These are phyloP conservation scores for Mortierella polycephala DNA, from an alignment of 371 early-diverging fungal genomes.

Conservation along the genomic window DNA sequence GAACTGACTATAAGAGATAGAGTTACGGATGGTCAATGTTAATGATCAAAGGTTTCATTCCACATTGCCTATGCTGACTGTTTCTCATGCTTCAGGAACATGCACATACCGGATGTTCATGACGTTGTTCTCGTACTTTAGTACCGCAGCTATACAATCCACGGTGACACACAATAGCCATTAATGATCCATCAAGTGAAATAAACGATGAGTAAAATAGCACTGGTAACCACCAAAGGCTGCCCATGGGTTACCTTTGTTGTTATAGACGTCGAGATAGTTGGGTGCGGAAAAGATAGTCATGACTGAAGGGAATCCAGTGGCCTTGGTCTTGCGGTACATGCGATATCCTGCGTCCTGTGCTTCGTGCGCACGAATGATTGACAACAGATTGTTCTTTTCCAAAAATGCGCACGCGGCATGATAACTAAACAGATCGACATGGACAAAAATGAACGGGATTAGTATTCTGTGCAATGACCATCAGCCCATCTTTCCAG, in stretches of 20 bases:
- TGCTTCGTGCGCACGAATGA: conserved; percentile 98
- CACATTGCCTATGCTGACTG: conserved; percentile 55
- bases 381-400: conserved; percentile 89
- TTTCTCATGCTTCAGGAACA: conserved; percentile 98
- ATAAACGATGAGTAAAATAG: not conserved
- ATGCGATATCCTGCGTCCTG: conserved; percentile 97
- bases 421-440: conserved; percentile 70
- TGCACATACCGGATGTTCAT: conserved; percentile 95
- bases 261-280: conserved; percentile 97
- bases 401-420: conserved; percentile 95
- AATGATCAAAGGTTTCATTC: no score
- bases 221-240: not conserved
- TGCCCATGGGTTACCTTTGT: conserved; percentile 72
- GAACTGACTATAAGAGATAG: conserved; percentile 45
- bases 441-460: not conserved
- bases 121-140: conserved; percentile 96
- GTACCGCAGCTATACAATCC: conserved; percentile 78
- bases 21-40: no score
- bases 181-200: no score
- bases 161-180: not conserved
- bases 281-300: conserved; percentile 98
- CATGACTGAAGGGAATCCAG: conserved; percentile 95
- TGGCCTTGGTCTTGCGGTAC: conserved; percentile 93
- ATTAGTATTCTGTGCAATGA: not conserved
- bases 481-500: not conserved